A percentile compares a stretch with the other conserved stretches of the same genome.
phyloP scores from a whole-genome alignment of 2,329 filamentous ascomycete genomes.

The Calonectria leucothoes region DNA sequence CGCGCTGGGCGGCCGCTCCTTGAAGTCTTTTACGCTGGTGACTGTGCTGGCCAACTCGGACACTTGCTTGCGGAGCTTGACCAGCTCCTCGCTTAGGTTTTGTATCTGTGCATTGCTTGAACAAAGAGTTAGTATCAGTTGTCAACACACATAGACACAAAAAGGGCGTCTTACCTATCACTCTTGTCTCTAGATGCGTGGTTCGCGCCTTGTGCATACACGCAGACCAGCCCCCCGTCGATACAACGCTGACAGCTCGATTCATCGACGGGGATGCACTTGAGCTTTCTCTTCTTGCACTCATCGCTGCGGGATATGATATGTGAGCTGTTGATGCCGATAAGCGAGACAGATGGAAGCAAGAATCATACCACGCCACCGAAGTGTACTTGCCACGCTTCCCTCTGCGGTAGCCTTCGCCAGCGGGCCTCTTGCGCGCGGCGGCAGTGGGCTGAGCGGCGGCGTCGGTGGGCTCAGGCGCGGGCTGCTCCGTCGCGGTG shows the following conservation, averaged over 20 bases:
- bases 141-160: not conserved
- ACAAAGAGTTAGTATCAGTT: not conserved
- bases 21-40: slow-evolving; percentile 37
- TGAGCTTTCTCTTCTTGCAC: slow-evolving; percentile 55
- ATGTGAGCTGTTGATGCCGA: slow-evolving; percentile 17
- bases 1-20: slow-evolving; percentile 29
- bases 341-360: not conserved
- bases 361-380: slow-evolving; percentile 48
- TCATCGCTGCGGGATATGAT: slow-evolving; percentile 46
- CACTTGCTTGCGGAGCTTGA: slow-evolving; percentile 45
- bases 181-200: slow-evolving; percentile 34
- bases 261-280: slow-evolving; percentile 47
- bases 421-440: slow-evolving; percentile 10
- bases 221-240: slow-evolving; percentile 40
- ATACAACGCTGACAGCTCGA: slow-evolving; percentile 46
- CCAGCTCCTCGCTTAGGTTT: slow-evolving; percentile 42
- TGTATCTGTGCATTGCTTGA: slow-evolving; percentile 28
- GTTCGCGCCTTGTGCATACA: slow-evolving; percentile 37
- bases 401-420: slow-evolving; percentile 19
- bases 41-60: slow-evolving; percentile 42
- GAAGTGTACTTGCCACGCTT: slow-evolving; percentile 53
- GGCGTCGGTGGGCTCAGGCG: slow-evolving; percentile 11
- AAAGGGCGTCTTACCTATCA: slow-evolving; percentile 32
- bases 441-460: not conserved
- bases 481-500: slow-evolving; percentile 12